Base-by-base conservation (phyloP, 1,284 basidiomycete species). In the Apiotrichum siamense region DNA sequence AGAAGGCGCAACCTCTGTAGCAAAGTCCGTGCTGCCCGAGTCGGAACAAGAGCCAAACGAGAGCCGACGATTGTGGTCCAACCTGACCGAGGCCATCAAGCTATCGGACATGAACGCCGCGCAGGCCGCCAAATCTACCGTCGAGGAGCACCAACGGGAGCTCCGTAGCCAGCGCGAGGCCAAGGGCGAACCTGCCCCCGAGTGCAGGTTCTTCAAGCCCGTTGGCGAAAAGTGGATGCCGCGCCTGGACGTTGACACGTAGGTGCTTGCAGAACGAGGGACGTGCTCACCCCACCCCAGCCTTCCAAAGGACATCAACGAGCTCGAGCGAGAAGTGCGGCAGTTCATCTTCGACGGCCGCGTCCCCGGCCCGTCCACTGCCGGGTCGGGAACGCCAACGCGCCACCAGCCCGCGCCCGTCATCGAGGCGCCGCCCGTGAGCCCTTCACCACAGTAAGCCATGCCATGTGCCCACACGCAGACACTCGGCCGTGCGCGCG, bases 61-160 rank as follows among this genome's bases (percentile, higher is more conserved):
- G 75, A 37, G 49, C 24, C 44, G 21, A 59, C 86, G 88, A 60
- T 75, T 97, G 45, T 98, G 94, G 94, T 68, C 77, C 35, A 81
- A 84, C 49, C 78, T 98, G 37, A 98, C 94, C 17, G 77, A 81
- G 23, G 96, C 93, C 18, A 97, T 98, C 74, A 75, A 81, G 46
- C 77, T 78, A 39, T 88, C 86, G 66, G 89, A 99, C 70, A 92
- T 97, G 86, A 89, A 92, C 63, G 86, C 83, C 23, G 96, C 96
- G 12, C 97, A 93, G 10, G 82, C 83, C 36, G 87, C 87, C 42
- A 99, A 99, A 78, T 82, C 83, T 0, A 80, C 80, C 13, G 90
- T 99, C 2, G 94, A 99, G 76, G 92, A 97, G 63, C 83, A 83
- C 26, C 94, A 98, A 73, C 80, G 94, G 45, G 88, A 93, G 61